These are phyloP conservation scores for Bremia lactucae DNA, from an alignment of 352 stramenopile genomes.

Conservation along the genomic window DNA sequence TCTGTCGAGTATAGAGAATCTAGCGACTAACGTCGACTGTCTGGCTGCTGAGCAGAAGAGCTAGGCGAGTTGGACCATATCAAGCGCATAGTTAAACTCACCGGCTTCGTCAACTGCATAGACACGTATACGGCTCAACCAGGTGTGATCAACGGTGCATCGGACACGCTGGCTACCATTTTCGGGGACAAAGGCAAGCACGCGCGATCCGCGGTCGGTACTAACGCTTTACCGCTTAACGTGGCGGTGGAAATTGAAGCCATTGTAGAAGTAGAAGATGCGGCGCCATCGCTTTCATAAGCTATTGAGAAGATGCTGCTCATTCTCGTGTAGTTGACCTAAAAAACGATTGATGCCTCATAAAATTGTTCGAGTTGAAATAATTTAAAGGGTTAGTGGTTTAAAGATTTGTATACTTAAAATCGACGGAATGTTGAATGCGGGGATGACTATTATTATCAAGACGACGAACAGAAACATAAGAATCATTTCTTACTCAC, in stretches of 20 bases:
- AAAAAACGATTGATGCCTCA: too few species aligned
- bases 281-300: conserved; percentile 18
- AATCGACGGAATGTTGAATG: too few species aligned
- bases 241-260: conserved; percentile 95
- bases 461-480: too few species aligned
- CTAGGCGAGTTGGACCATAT: conserved; percentile 89
- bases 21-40: too few species aligned
- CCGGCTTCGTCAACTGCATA: conserved; percentile 93
- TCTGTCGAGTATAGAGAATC: background rate
- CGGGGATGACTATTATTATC: too few species aligned
- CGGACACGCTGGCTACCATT: conserved; percentile 66
- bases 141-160: conserved; percentile 92
- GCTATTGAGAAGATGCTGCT: too few species aligned
- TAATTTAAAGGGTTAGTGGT: too few species aligned
- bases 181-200: conserved; percentile 86
- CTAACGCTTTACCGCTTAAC: conserved; percentile 94
- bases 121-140: conserved; percentile 88
- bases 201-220: conserved; percentile 93
- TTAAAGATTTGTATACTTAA: too few species aligned
- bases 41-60: too few species aligned
- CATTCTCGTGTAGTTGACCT: too few species aligned
- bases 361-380: too few species aligned
- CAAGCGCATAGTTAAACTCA: conserved; percentile 91
- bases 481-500: too few species aligned
- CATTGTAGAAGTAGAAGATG: conserved; percentile 87